These are phyloP conservation scores for Acorus calamus DNA, from an alignment of 106 monocot species.

Conservation along the genomic window DNA sequence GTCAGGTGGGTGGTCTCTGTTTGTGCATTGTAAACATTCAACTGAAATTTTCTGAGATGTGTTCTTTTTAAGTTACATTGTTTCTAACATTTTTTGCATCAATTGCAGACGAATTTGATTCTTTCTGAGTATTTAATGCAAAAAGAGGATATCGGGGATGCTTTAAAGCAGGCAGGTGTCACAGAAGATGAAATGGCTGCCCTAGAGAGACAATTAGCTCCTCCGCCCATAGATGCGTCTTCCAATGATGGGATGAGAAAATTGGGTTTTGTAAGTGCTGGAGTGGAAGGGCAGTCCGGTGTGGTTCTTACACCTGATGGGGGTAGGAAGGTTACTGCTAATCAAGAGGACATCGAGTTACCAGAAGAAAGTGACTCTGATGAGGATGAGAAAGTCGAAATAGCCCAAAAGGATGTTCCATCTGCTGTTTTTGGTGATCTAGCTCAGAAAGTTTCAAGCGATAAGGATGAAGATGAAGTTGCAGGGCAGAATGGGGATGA, in stretches of 20 bases:
- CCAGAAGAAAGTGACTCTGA: constrained; percentile 78
- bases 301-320: constrained; percentile 18
- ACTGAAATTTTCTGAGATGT: too few species aligned
- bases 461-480: constrained; percentile 22
- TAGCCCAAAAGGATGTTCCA: constrained; percentile 71
- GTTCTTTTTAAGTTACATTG: too few species aligned
- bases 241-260: constrained; percentile 31
- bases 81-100: background rate
- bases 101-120: constrained; percentile 81
- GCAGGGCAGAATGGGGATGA: constrained; percentile 26
- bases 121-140: constrained; percentile 87
- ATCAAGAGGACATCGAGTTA: constrained; percentile 83
- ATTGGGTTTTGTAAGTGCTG: constrained; percentile 73
- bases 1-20: constrained; percentile 46
- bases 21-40: too few species aligned
- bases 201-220: constrained; percentile 65
- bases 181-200: constrained; percentile 83
- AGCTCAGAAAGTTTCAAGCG: constrained; percentile 25
- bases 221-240: constrained; percentile 17
- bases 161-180: constrained; percentile 41
- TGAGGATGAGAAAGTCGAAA: constrained; percentile 55
- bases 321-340: constrained; percentile 26
- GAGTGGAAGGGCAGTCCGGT: constrained; percentile 45
- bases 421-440: constrained; percentile 87
- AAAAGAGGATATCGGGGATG: constrained; percentile 63